phyloP scores from a whole-genome alignment of 768 basidiomycete genomes.

The Phlebiopsis flavidoalba region DNA sequence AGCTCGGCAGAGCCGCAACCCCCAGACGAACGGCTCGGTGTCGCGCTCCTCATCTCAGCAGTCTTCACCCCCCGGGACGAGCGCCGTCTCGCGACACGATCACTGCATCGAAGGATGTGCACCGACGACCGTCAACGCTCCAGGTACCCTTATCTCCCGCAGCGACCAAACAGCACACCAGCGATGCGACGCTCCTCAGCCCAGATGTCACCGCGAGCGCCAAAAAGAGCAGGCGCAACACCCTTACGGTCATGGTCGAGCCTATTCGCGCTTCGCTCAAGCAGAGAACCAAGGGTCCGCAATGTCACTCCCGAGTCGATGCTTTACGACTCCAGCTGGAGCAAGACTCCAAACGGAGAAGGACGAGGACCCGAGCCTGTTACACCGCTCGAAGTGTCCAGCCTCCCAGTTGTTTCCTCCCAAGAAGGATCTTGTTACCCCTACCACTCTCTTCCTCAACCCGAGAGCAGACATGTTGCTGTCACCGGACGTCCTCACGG shows the following conservation, averaged over 20 bases:
- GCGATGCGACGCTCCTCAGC: slow-evolving; percentile 27
- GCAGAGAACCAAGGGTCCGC: slow-evolving; percentile 20
- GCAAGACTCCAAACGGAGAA: slow-evolving; percentile 23
- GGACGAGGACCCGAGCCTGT: slow-evolving; percentile 14
- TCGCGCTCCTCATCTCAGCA: slow-evolving; percentile 35
- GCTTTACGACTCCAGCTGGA: slow-evolving; percentile 27
- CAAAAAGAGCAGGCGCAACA: slow-evolving; percentile 72
- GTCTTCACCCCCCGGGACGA: slow-evolving; percentile 17
- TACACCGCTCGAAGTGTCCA: slow-evolving; percentile 1
- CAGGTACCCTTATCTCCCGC: slow-evolving; percentile 22
- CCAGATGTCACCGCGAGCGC: slow-evolving; percentile 25
- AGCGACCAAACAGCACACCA: slow-evolving; percentile 4
- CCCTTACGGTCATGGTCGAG: slow-evolving; percentile 84
- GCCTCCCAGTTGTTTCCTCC: slow-evolving; percentile 11
- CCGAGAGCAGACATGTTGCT: slow-evolving; percentile 21
- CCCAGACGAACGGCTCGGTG: slow-evolving; percentile 26
- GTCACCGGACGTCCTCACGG: slow-evolving; percentile 68
- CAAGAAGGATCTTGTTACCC: slow-evolving; percentile 15
- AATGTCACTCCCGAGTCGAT: slow-evolving; percentile 22
- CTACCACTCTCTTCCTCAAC: slow-evolving; percentile 20
- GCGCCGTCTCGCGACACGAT: slow-evolving; percentile 20
- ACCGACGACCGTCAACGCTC: slow-evolving; percentile 27
- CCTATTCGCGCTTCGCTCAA: slow-evolving; percentile 57
- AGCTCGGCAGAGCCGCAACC: slow-evolving; percentile 25
- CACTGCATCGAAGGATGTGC: slow-evolving; percentile 15